Base-by-base conservation (phyloP, 225 moss, liverwort and hornwort species). In the Climacium dendroides region DNA sequence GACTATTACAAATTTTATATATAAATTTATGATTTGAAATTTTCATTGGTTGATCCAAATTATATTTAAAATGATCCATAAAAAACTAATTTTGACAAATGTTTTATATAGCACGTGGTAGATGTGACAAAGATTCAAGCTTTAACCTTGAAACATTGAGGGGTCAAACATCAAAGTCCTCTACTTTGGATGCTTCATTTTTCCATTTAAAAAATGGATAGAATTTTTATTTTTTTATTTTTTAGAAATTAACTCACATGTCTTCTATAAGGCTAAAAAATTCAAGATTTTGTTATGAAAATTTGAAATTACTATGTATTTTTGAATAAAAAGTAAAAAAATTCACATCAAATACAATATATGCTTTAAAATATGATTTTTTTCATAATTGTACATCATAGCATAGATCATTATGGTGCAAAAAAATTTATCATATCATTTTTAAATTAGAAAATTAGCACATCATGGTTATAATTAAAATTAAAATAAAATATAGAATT, bases 41-140 rank as follows among this genome's bases (percentile, higher is more conserved):
- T 4, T 74, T 20, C 8, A 74, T 50, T 34, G 8, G 34, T 34
- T 52, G 8, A 74, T 0, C 3, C 3, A 13, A 20, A 50, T 50
- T 32, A 50, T 19, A 74, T 32, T n/a, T n/a, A n/a, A n/a, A n/a
- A n/a, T n/a, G n/a, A n/a, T n/a, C n/a, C n/a, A n/a, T n/a, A n/a
- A n/a, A n/a, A n/a, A n/a, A n/a, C n/a, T n/a, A n/a, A n/a, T n/a
- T n/a, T 13, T 50, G 50, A 4, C 5, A 50, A 13, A 74, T 34
- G 4, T 1, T 32, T 48, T 13, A 13, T 30, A 4, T 4, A 50
- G 3, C 13, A 50, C 0, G 0, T 5, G 7, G 6, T 22, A 50
- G 34, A 34, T 34, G 74, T 50, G 34, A 75, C 22, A 7, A 13
- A 34, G 6, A 22, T 75, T 52, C 8, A 52, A 74, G 11, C 4